Evolutionary conservation across 1,139 yeast species (phyloP).

Genomic region (Geotrichum candidum): DNA sequence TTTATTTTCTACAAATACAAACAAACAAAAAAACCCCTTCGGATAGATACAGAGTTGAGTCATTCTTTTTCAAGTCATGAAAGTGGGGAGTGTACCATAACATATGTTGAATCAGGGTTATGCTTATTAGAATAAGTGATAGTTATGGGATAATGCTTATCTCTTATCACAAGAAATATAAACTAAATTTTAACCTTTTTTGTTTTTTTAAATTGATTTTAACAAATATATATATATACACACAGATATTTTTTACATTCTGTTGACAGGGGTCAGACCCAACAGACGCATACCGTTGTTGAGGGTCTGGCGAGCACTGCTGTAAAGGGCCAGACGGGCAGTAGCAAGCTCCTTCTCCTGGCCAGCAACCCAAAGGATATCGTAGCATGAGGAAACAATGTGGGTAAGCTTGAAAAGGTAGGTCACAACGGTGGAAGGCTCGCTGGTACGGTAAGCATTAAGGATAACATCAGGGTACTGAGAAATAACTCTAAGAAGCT

Average conservation of each 20-base stretch:
- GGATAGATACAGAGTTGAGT: too few relatives aligned
- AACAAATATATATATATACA: background rate
- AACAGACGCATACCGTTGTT: slow-evolving; percentile 85
- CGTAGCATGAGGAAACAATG: slow-evolving; percentile 91
- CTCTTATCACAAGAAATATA: too few relatives aligned
- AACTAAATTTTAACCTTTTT: too few relatives aligned
- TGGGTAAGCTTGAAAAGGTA: slow-evolving; percentile 89
- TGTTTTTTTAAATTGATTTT: background rate
- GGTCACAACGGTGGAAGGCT: slow-evolving; percentile 92
- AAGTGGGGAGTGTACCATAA: too few relatives aligned
- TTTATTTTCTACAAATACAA: too few relatives aligned
- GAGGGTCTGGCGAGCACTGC: slow-evolving; percentile 85
- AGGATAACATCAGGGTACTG: slow-evolving; percentile 90
- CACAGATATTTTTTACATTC: slow-evolving; percentile 56
- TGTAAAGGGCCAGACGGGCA: slow-evolving; percentile 90
- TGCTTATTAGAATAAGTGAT: too few relatives aligned
- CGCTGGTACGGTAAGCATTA: slow-evolving; percentile 77
- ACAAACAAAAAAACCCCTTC: too few relatives aligned
- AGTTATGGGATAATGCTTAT: too few relatives aligned
- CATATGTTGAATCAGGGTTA: too few relatives aligned
- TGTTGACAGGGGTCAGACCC: slow-evolving; percentile 95
- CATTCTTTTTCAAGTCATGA: too few relatives aligned
- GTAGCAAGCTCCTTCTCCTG: slow-evolving; percentile 82
- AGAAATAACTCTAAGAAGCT: slow-evolving; percentile 70
- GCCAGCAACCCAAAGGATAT: slow-evolving; percentile 95